Conservation (phyloP, 2,329 filamentous ascomycete species). For the Fusarium goolgardi region DNA sequence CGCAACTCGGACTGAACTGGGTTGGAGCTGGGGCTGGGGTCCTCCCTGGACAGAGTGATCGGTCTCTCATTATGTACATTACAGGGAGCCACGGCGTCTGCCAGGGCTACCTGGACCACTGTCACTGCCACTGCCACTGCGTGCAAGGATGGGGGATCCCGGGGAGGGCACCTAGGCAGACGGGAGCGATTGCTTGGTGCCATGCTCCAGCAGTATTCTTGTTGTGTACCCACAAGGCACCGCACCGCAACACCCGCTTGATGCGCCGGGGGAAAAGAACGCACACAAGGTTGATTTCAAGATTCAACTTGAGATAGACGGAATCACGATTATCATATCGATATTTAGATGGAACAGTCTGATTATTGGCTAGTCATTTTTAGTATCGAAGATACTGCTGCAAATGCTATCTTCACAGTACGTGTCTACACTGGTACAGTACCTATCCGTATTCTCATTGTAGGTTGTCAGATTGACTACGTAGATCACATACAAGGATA, state of each 20-base stretch:
- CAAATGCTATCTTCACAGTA: not conserved
- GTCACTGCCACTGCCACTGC: slow-evolving; percentile 37
- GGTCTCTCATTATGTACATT: slow-evolving; percentile 32
- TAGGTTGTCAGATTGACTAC: slow-evolving; percentile 19
- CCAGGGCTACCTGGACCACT: slow-evolving; percentile 27
- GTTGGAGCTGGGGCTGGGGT: slow-evolving; percentile 22
- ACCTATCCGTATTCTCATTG: not conserved
- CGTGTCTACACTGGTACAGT: not conserved
- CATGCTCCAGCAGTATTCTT: slow-evolving; percentile 35
- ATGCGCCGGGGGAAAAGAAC: slow-evolving; percentile 36
- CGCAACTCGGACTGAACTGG: slow-evolving; percentile 14
- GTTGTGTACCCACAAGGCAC: slow-evolving; percentile 34
- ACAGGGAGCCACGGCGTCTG: slow-evolving; percentile 36
- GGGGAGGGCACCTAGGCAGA: slow-evolving; percentile 23
- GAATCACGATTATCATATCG: slow-evolving; percentile 11
- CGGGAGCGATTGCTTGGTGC: slow-evolving; percentile 45
- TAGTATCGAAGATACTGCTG: not conserved
- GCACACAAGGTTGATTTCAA: slow-evolving; percentile 29
- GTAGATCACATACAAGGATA: slow-evolving; percentile 35
- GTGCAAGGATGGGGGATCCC: slow-evolving; percentile 33
- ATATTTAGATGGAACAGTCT: not conserved
- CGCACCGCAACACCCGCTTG: slow-evolving; percentile 31
- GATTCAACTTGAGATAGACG: slow-evolving; percentile 24
- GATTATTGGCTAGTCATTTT: not conserved
- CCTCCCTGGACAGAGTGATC: slow-evolving; percentile 34